Percentiles rank a stretch among this genome's conserved stretches.
Evolutionary conservation across 2,329 filamentous ascomycete genomes (phyloP).

Genomic region (Rosellinia necatrix): DNA sequence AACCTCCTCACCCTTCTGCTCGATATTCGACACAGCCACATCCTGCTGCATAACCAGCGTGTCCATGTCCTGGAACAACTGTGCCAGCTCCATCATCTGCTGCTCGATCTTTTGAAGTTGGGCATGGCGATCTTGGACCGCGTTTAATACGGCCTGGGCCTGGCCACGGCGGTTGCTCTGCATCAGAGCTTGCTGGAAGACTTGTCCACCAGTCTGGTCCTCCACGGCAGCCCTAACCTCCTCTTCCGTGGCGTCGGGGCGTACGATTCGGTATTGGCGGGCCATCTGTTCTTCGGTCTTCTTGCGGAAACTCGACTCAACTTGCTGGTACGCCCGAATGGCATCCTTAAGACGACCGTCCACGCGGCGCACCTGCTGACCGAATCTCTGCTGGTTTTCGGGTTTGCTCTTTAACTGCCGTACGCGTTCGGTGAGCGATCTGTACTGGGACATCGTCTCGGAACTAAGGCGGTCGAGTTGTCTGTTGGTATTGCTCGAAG

Average conservation of each 20-base stretch:
- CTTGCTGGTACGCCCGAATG: conserved; percentile 79
- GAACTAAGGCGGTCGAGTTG: conserved; percentile 75
- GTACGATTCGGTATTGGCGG: conserved; percentile 88
- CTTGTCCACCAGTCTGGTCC: conserved; percentile 71
- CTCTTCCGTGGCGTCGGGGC: conserved; percentile 75
- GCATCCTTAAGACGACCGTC: conserved; percentile 80
- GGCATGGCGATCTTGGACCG: conserved; percentile 80
- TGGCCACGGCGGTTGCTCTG: conserved; percentile 80
- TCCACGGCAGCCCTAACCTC: conserved; percentile 81
- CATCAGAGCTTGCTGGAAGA: conserved; percentile 87
- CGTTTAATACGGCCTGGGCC: conserved; percentile 76
- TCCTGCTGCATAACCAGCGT: conserved; percentile 86
- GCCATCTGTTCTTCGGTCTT: conserved; percentile 82
- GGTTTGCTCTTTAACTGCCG: conserved; percentile 81
- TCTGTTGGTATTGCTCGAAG: conserved; percentile 66
- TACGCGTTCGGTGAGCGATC: conserved; percentile 76
- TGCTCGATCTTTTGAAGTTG: conserved; percentile 91
- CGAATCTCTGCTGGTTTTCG: conserved; percentile 75
- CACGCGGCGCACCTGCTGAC: conserved; percentile 78
- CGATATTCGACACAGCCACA: conserved; percentile 76
- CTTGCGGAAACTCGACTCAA: conserved; percentile 80
- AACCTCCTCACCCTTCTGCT: conserved; percentile 84
- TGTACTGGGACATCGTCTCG: conserved; percentile 84
- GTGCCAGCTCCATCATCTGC: conserved; percentile 83
- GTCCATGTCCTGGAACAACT: conserved; percentile 90